These are phyloP conservation scores for Penicillium lagena DNA, from an alignment of 495 filamentous ascomycete genomes.

Conservation along the genomic window DNA sequence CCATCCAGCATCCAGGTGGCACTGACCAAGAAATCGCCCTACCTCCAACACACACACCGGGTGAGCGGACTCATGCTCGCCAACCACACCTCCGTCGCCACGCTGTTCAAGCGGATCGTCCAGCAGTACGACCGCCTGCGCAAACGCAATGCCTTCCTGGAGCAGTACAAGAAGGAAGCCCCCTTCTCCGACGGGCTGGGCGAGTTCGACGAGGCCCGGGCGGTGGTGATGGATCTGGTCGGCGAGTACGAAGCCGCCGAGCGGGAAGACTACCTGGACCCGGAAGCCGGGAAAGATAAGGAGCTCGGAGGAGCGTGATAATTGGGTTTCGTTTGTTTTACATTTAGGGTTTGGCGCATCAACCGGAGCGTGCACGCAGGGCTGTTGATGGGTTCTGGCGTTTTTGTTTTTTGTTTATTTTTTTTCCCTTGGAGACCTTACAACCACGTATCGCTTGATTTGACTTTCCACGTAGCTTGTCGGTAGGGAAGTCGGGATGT, in stretches of 20 bases:
- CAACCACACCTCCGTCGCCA: conserved; percentile 96
- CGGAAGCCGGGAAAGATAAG: conserved; percentile 49
- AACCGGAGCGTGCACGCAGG: conserved; percentile 9
- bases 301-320: conserved; percentile 20
- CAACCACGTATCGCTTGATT: too few relatives aligned
- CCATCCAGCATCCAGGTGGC: conserved; percentile 97
- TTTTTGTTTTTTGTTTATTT: conserved; percentile 3
- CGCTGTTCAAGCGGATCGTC: conserved; percentile 90
- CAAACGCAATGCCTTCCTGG: conserved; percentile 94
- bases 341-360: conserved; percentile 19
- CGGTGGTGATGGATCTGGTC: conserved; percentile 82
- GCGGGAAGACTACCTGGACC: conserved; percentile 76
- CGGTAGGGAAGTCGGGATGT: too few relatives aligned
- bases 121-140: conserved; percentile 84
- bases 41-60: conserved; percentile 78
- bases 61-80: conserved; percentile 96
- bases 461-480: too few relatives aligned
- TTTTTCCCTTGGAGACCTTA: conserved; percentile 3
- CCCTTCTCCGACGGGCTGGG: conserved; percentile 85
- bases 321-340: conserved; percentile 10
- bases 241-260: conserved; percentile 96
- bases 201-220: conserved; percentile 91
- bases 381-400: conserved; percentile 6
- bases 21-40: conserved; percentile 91
- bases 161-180: conserved; percentile 89